phyloP scores from a whole-genome alignment of 768 basidiomycete species.

The Obba rivulosa region DNA sequence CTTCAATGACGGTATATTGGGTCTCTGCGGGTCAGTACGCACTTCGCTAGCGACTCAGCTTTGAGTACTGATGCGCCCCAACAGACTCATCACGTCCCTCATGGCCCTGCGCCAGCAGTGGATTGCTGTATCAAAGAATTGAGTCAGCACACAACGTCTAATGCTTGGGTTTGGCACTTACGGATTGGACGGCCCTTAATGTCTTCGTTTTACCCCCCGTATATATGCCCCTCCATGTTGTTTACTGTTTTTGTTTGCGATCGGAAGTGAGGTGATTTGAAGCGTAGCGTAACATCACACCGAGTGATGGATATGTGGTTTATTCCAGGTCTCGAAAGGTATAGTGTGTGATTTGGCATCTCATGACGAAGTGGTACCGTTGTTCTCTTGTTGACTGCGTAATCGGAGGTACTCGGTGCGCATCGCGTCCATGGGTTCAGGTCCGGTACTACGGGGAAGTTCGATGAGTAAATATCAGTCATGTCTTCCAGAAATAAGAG shows the following conservation, averaged over 20 bases:
- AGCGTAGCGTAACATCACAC: no score
- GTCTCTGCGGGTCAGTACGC: constrained; percentile 71
- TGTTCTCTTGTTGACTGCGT: constrained; percentile 35
- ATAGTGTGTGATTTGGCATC: no score
- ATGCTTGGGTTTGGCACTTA: constrained; percentile 1
- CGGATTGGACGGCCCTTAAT: background rate
- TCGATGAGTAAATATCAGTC: background rate
- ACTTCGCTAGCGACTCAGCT: constrained; percentile 10
- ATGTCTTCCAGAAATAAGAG: background rate
- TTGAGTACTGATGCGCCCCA: background rate
- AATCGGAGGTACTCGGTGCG: constrained; percentile 70
- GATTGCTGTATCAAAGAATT: constrained; percentile 39
- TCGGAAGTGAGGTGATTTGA: no score
- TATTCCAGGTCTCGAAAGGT: no score
- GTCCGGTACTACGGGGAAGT: constrained; percentile 49
- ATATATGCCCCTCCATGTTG: no score
- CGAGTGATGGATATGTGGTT: no score
- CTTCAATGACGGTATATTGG: constrained; percentile 81
- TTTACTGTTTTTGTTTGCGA: no score
- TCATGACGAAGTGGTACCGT: background rate
- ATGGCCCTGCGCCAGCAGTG: constrained; percentile 68
- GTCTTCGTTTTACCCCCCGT: background rate
- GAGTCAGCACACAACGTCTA: background rate
- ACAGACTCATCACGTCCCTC: constrained; percentile 64
- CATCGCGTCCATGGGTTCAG: constrained; percentile 68